These are phyloP conservation scores for Fusarium mangiferae DNA, from an alignment of 2,329 filamentous ascomycete species.

Conservation along the genomic window DNA sequence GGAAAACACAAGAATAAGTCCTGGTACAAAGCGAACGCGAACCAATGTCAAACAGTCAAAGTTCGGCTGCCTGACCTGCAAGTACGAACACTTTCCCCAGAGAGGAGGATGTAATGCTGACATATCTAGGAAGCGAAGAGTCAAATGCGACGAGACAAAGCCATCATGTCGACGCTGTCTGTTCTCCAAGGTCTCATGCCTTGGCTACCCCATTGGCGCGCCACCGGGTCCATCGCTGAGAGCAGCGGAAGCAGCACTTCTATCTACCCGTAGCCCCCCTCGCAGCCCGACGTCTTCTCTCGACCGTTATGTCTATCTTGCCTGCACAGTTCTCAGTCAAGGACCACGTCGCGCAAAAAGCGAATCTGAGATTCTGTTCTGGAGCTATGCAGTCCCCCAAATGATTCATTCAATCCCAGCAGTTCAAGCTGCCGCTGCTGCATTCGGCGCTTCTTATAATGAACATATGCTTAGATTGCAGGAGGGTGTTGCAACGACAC, in stretches of 20 bases:
- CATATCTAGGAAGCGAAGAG: conserved; percentile 6
- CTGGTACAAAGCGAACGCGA: neutral
- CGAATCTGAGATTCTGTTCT: conserved; percentile 6
- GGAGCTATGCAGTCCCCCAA: conserved; percentile 17
- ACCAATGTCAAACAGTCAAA: conserved; percentile 33
- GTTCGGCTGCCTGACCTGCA: conserved; percentile 30
- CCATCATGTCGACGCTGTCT: conserved; percentile 28
- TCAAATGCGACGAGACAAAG: conserved; percentile 33
- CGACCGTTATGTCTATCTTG: conserved; percentile 6
- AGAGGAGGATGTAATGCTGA: neutral
- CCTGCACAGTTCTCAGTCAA: conserved; percentile 9
- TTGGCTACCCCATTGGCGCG: conserved; percentile 19
- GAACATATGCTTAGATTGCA: conserved; percentile 8
- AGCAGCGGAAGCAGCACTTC: neutral
- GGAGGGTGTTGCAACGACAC: neutral
- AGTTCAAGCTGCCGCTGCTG: conserved; percentile 12
- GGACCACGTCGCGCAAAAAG: conserved; percentile 18
- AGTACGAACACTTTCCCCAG: neutral
- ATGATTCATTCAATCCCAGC: conserved; percentile 19
- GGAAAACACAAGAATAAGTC: fast-evolving
- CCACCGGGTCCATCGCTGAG: neutral
- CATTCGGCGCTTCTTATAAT: conserved; percentile 22
- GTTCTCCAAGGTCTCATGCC: conserved; percentile 6
- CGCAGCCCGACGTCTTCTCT: neutral
- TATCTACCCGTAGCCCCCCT: neutral